phyloP scores from a whole-genome alignment of 352 stramenopile genomes.

The Ophiocytium majus region DNA sequence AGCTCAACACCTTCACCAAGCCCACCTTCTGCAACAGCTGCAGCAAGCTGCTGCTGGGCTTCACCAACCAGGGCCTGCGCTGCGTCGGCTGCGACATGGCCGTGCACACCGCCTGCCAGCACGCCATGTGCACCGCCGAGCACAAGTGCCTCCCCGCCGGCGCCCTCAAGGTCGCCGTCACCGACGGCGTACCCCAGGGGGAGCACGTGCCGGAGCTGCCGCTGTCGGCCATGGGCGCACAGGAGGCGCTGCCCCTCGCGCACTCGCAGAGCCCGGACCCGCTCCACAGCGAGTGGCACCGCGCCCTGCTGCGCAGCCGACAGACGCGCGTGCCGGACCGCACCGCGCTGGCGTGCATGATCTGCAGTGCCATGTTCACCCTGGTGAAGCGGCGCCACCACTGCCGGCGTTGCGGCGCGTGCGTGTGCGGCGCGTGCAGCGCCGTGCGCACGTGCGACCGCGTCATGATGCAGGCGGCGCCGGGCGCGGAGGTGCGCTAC shows the following conservation, averaged over 20 bases:
- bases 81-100: constrained; percentile 11
- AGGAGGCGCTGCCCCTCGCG: background rate
- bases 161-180: background rate
- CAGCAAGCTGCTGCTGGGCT: constrained; percentile 45
- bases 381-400: constrained; percentile 42
- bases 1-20: constrained; percentile 38
- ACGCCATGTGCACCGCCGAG: background rate
- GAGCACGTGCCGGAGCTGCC: background rate
- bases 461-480: background rate
- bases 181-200: background rate
- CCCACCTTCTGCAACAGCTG: constrained; percentile 52
- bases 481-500: constrained; percentile 16
- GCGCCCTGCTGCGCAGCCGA: constrained; percentile 35
- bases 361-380: constrained; percentile 41
- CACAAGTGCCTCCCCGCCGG: background rate
- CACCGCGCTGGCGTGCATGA: constrained; percentile 42
- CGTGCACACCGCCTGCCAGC: constrained; percentile 3
- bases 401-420: constrained; percentile 47
- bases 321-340: constrained; percentile 46
- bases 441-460: constrained; percentile 4
- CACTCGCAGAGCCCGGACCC: constrained; percentile 28
- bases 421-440: constrained; percentile 45
- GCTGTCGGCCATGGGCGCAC: background rate
- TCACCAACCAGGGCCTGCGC: constrained; percentile 47
- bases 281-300: constrained; percentile 44